Percentiles rank a stretch among this genome's conserved stretches.
Conservation (phyloP, 2,329 filamentous ascomycete genomes). For the Pezicula radicicola region DNA sequence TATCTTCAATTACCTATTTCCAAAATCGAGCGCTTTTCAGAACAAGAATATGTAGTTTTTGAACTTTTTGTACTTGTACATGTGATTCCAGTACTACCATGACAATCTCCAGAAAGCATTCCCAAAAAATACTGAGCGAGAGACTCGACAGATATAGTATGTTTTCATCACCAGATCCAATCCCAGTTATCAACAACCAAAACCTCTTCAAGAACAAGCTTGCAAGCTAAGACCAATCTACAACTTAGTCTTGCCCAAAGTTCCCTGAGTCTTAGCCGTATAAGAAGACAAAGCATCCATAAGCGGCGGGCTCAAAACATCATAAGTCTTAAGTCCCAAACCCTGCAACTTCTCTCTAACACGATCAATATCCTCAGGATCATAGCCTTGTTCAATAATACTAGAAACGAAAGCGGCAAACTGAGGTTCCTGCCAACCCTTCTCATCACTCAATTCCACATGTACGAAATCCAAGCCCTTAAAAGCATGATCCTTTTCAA, state of each 20-base stretch:
- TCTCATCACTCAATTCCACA: conserved; percentile 53
- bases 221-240: neutral
- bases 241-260: neutral
- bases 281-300: conserved; percentile 61
- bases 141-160: too few relatives aligned
- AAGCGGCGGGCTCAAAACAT: conserved; percentile 56
- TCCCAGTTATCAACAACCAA: too few relatives aligned
- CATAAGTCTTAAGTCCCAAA: conserved; percentile 59
- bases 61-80: too few relatives aligned
- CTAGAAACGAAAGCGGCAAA: conserved; percentile 67
- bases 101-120: too few relatives aligned
- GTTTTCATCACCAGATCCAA: too few relatives aligned
- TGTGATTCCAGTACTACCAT: too few relatives aligned
- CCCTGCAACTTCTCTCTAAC: conserved; percentile 51
- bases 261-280: conserved; percentile 40
- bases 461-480: conserved; percentile 70
- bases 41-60: too few relatives aligned
- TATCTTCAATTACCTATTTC: too few relatives aligned
- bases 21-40: too few relatives aligned
- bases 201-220: too few relatives aligned
- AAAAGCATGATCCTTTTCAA: conserved; percentile 63
- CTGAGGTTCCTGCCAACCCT: conserved; percentile 70
- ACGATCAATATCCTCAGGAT: conserved; percentile 49
- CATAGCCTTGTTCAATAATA: conserved; percentile 66
- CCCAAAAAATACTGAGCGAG: too few relatives aligned